phyloP scores from a whole-genome alignment of 2,329 filamentous ascomycete species.

The Hymenoscyphus salicellus region DNA sequence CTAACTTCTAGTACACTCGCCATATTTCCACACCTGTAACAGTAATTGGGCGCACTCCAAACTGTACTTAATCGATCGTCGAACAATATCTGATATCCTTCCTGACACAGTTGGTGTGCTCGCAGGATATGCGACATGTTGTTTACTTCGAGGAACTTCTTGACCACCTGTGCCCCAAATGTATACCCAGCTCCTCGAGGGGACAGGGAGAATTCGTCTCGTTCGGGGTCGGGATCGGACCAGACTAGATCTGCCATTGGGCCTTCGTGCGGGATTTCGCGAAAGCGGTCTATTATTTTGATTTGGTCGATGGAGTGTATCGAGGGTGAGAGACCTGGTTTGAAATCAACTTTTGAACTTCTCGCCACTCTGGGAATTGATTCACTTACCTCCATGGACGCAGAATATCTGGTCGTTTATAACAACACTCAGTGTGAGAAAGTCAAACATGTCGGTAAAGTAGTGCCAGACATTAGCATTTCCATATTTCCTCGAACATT shows the following conservation, averaged over 20 bases:
- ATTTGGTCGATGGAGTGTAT: conserved; percentile 99
- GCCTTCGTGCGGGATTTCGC: conserved; percentile 96
- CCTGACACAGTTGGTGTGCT: conserved; percentile 97
- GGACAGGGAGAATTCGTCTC: conserved; percentile 93
- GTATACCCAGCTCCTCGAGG: conserved; percentile 94
- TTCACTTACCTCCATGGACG: conserved; percentile 74
- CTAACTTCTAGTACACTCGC: conserved; percentile 95
- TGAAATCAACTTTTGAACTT: neutral
- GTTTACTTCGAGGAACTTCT: conserved; percentile 97
- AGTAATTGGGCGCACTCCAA: conserved; percentile 88
- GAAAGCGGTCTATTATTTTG: conserved; percentile 98
- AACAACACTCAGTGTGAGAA: conserved; percentile 90
- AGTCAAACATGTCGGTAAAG: conserved; percentile 99
- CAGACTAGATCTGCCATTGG: conserved; percentile 99
- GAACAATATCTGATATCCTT: conserved; percentile 95
- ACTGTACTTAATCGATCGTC: conserved; percentile 93
- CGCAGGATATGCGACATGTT: conserved; percentile 96
- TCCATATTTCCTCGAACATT: conserved; percentile 96
- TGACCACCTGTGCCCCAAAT: conserved; percentile 95
- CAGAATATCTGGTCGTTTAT: conserved; percentile 99
- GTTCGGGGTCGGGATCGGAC: conserved; percentile 96
- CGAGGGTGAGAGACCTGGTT: conserved; percentile 70
- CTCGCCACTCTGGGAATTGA: neutral
- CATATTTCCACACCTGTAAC: conserved; percentile 92
- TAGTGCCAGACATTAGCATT: conserved; percentile 99